Base-by-base conservation (phyloP, 2,329 filamentous ascomycete genomes). In the Arthrinium puccinioides region DNA sequence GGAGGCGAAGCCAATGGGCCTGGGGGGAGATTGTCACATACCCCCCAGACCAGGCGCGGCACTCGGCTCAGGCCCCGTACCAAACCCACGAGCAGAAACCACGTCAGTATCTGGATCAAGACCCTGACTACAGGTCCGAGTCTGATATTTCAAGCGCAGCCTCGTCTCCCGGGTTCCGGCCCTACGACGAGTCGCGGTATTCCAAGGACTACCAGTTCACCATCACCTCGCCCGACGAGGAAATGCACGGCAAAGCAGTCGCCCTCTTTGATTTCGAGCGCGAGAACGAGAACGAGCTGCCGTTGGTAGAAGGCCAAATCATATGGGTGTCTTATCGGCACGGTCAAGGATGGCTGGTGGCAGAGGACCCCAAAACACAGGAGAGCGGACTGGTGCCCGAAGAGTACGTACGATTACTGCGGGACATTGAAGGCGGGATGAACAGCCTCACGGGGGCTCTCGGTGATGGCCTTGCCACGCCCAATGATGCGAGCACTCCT, bases 251-350 rank as follows among this genome's bases (percentile, higher is more conserved):
- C 33, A 95, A 94, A 57, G 89, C 88, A 9, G 87, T 98, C 20
- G 92, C 92, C 6, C 70, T 98, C 16, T 98, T 95, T 57, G 89
- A 96, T 57, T 98, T 98, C 62, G 82, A 82, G 50, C 78, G 89
- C 21, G 90, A 97, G 61, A 96, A 97, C 57, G 88, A 96, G 58
- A 98, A 97, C 56, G 92, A 98, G 61, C 67, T 98, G 40, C 87
- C 88, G 4, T 67, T 98, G 32, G 81, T 87, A 1, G 92, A 98
- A 62, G 92, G 92, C 6, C 92, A 98, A 55, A 87, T 96, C 40
- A 95, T 98, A 39, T 84, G 92, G 69, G 89, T 98, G 18, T 94
- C 87, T 13, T 98, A 97, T 60, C 77, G 92, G 29, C 89, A 97
- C 56, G 90, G 90, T 13, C 88, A 97, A 62, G 92, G 92, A 38